phyloP scores from a whole-genome alignment of 108 stramenopile genomes.

The Pinguiococcus pyrenoidosus region DNA sequence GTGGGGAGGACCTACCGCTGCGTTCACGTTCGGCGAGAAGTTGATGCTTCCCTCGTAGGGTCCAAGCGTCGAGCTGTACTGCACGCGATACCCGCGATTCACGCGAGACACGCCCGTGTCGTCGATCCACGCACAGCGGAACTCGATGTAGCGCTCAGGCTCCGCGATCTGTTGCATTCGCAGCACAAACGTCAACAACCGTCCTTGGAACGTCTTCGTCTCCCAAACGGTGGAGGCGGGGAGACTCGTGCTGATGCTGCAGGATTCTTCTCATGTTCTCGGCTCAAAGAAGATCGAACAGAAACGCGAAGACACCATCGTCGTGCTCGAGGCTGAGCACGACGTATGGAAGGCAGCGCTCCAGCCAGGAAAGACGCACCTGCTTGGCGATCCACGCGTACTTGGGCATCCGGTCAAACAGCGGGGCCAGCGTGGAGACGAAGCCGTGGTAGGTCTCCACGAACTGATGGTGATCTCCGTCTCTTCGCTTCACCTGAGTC shows the following conservation, averaged over 20 bases:
- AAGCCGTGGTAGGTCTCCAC: conserved; percentile 55
- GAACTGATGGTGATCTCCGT: conserved; percentile 64
- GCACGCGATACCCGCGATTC: conserved; percentile 43
- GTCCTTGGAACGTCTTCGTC: too few relatives aligned
- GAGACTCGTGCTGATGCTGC: too few relatives aligned
- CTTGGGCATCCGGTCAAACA: conserved; percentile 84
- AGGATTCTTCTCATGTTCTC: too few relatives aligned
- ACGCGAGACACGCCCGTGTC: conserved; percentile 37
- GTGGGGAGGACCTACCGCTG: too few relatives aligned
- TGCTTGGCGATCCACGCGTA: conserved; percentile 91
- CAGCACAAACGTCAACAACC: too few relatives aligned
- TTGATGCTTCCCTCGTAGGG: conserved; percentile 84
- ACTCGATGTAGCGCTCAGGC: conserved; percentile 41
- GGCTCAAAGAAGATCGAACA: too few relatives aligned
- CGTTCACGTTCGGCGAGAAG: conserved; percentile 65
- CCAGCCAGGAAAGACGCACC: not conserved
- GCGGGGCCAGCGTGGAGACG: conserved; percentile 63
- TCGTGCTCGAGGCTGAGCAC: too few relatives aligned
- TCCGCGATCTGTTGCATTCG: conserved; percentile 26
- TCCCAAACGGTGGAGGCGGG: too few relatives aligned
- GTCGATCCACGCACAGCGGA: conserved; percentile 40
- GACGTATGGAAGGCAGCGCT: not conserved
- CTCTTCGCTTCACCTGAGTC: conserved; percentile 73
- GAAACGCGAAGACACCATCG: too few relatives aligned
- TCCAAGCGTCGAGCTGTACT: conserved; percentile 64